A percentile compares a stretch with the other conserved stretches of the same genome.
phyloP scores from a whole-genome alignment of 805 yeast genomes.

The Cyberlindnera japonica region DNA sequence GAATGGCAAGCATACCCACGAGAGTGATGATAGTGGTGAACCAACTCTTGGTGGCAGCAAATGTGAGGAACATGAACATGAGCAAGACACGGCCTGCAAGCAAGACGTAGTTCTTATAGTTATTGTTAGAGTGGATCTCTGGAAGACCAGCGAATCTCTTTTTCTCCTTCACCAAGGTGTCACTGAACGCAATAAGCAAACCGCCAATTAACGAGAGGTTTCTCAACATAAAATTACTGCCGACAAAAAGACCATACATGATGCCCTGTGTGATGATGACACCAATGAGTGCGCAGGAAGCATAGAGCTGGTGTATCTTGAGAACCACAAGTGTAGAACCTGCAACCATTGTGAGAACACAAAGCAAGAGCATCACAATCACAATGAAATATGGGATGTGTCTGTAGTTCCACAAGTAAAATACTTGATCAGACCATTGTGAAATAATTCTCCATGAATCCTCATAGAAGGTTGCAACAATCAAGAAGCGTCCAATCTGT shows the following conservation, averaged over 20 bases:
- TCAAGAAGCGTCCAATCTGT: conserved; percentile 80
- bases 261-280: conserved; percentile 83
- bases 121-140: conserved; percentile 61
- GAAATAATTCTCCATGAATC: conserved; percentile 78
- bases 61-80: conserved; percentile 80
- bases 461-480: conserved; percentile 91
- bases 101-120: conserved; percentile 68
- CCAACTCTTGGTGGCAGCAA: conserved; percentile 75
- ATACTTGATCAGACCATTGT: conserved; percentile 91
- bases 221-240: conserved; percentile 77
- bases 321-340: conserved; percentile 72
- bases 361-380: conserved; percentile 58
- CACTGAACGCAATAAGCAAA: conserved; percentile 78
- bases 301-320: conserved; percentile 63
- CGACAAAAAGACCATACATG: conserved; percentile 82
- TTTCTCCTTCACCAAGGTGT: conserved; percentile 76
- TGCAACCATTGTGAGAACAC: conserved; percentile 64
- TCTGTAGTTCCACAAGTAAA: conserved; percentile 75
- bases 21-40: conserved; percentile 60
- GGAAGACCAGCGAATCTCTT: conserved; percentile 45
- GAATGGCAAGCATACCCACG: conserved; percentile 73
- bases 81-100: conserved; percentile 86
- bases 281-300: conserved; percentile 63
- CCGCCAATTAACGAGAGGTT: conserved; percentile 92
- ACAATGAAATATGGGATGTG: conserved; percentile 76